Percentiles rank a stretch among this genome's conserved stretches.
These are phyloP conservation scores for Glonium stellatum DNA, from an alignment of 495 filamentous ascomycete species.

Conservation along the genomic window DNA sequence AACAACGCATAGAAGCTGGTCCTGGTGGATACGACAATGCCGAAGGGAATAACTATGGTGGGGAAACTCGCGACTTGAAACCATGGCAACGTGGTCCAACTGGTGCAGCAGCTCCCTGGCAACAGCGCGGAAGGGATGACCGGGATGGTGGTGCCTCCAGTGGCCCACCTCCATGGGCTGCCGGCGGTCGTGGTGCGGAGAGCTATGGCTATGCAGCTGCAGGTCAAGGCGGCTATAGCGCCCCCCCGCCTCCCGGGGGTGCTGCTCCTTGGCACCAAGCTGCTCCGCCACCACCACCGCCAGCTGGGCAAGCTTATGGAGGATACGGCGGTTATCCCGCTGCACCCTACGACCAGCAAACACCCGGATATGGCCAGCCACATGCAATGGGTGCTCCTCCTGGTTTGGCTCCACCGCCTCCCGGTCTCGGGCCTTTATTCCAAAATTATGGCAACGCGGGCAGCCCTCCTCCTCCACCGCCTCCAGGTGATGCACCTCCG, in stretches of 20 bases:
- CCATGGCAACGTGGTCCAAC: slow-evolving; percentile 91
- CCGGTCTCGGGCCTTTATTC: slow-evolving; percentile 62
- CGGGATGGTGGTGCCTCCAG: slow-evolving; percentile 33
- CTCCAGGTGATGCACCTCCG: slow-evolving; percentile 54
- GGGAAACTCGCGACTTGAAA: slow-evolving; percentile 54
- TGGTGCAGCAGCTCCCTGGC: slow-evolving; percentile 79
- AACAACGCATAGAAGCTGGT: slow-evolving; percentile 71
- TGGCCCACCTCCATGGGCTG: slow-evolving; percentile 26
- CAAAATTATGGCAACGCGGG: slow-evolving; percentile 54
- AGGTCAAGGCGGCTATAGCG: slow-evolving; percentile 12
- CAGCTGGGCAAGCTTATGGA: slow-evolving; percentile 4
- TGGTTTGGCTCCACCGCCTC: slow-evolving; percentile 51
- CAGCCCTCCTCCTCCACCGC: slow-evolving; percentile 32
- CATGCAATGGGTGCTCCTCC: slow-evolving; percentile 28
- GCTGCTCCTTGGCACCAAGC: slow-evolving; percentile 21
- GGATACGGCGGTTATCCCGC: slow-evolving; percentile 12
- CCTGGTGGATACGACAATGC: slow-evolving; percentile 51
- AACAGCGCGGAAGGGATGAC: slow-evolving; percentile 28
- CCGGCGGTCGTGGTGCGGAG: slow-evolving; percentile 14
- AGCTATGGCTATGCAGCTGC: slow-evolving; percentile 9
- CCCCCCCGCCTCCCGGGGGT: slow-evolving; percentile 11
- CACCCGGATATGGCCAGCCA: slow-evolving; percentile 37
- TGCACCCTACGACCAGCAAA: slow-evolving; percentile 9
- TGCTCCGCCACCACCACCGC: slow-evolving; percentile 4
- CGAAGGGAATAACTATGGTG: slow-evolving; percentile 39